These are phyloP conservation scores for Botrytis tulipae DNA, from an alignment of 2,329 filamentous ascomycete species.

Conservation along the genomic window DNA sequence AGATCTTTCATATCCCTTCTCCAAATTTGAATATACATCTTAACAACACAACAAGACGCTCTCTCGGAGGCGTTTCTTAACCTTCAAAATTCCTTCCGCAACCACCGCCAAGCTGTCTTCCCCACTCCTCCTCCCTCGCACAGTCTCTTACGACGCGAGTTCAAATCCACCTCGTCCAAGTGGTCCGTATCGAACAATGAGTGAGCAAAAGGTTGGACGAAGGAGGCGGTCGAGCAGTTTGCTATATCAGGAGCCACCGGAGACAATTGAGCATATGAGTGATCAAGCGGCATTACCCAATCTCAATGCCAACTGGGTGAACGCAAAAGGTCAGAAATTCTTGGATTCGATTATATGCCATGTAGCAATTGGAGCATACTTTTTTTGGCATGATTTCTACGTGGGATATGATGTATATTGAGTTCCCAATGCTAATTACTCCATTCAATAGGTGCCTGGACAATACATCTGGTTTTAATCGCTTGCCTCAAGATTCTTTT, in stretches of 20 bases:
- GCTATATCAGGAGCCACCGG: constrained; percentile 92
- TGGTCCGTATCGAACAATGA: constrained; percentile 50
- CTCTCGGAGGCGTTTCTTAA: constrained; percentile 28
- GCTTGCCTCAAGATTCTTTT: constrained; percentile 90
- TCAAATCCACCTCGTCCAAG: constrained; percentile 66
- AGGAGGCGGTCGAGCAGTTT: constrained; percentile 96
- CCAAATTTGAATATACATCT: not conserved
- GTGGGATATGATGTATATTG: constrained; percentile 11
- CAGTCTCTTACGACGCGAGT: constrained; percentile 87
- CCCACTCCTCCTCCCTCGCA: constrained; percentile 79
- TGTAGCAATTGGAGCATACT: not conserved
- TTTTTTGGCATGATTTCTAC: not conserved
- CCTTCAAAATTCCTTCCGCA: constrained; percentile 38
- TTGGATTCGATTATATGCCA: not conserved
- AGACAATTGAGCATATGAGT: constrained; percentile 96
- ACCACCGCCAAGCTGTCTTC: constrained; percentile 97
- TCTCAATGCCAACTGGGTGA: constrained; percentile 97
- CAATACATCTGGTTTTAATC: constrained; percentile 94
- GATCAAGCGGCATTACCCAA: constrained; percentile 95
- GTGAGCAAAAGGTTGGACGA: constrained; percentile 65
- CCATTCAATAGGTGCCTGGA: constrained; percentile 76
- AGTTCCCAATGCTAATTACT: constrained; percentile 19
- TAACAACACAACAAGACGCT: constrained; percentile 27
- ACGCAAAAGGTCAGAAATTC: constrained; percentile 80
- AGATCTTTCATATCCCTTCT: not conserved